Evolutionary conservation across 2,329 filamentous ascomycete genomes (phyloP).

Genomic region (Sclerotinia subarctica): DNA sequence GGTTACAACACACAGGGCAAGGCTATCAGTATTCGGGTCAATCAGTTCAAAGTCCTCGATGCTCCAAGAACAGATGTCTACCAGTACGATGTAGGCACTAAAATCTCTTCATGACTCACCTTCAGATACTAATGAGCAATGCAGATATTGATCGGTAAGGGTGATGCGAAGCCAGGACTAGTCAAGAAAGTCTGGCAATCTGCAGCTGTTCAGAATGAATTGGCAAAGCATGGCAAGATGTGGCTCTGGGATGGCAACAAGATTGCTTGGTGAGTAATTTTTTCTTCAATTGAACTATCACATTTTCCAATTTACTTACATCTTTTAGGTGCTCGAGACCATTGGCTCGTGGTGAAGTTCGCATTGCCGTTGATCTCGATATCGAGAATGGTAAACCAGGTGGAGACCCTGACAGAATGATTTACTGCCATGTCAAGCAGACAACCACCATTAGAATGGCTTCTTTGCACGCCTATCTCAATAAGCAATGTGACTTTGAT

Average conservation of each 20-base stretch:
- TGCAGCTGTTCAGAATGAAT: constrained; percentile 51
- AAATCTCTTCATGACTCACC: background rate
- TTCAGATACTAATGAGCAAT: constrained; percentile 18
- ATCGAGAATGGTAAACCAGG: constrained; percentile 47
- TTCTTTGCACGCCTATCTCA: constrained; percentile 64
- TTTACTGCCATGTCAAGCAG: constrained; percentile 56
- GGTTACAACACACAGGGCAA: constrained; percentile 58
- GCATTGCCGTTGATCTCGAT: constrained; percentile 69
- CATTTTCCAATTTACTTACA: constrained; percentile 23
- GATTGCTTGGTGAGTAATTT: constrained; percentile 69
- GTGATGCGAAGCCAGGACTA: constrained; percentile 59
- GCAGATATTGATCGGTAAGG: constrained; percentile 64
- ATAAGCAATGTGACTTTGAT: constrained; percentile 57
- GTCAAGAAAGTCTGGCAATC: constrained; percentile 76
- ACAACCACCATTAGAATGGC: constrained; percentile 68
- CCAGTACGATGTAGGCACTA: constrained; percentile 76
- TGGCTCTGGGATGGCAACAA: constrained; percentile 83
- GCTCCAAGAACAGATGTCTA: constrained; percentile 62
- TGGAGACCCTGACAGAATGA: constrained; percentile 45
- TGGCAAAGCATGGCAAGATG: constrained; percentile 46
- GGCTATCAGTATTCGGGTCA: constrained; percentile 56
- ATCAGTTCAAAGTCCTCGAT: constrained; percentile 67
- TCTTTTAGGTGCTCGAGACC: constrained; percentile 41
- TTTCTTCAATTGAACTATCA: constrained; percentile 5
- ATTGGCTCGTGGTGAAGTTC: constrained; percentile 42